These are phyloP conservation scores for Xylariomycetidae sp. DNA, from an alignment of 2,329 filamentous ascomycete genomes.

Conservation along the genomic window DNA sequence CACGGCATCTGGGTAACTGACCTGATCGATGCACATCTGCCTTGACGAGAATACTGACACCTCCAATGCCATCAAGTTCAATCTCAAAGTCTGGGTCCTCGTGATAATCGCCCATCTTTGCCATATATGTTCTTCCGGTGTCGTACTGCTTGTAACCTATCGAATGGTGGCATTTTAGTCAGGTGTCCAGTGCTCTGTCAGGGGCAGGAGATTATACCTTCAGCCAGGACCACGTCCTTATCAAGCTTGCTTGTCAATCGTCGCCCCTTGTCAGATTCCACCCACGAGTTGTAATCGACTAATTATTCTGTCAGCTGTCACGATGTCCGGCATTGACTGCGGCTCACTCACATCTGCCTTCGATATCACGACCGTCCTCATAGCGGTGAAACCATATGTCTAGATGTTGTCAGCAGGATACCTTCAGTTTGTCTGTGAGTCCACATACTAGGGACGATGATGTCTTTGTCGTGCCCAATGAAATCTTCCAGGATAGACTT, in stretches of 20 bases:
- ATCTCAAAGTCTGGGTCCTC: conserved; percentile 90
- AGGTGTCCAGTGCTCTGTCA: too few relatives aligned
- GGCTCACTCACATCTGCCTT: conserved; percentile 86
- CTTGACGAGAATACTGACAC: conserved; percentile 96
- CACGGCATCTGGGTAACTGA: conserved; percentile 34
- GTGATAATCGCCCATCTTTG: conserved; percentile 85
- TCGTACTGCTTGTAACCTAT: conserved; percentile 88
- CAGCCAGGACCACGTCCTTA: conserved; percentile 79
- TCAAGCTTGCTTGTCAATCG: conserved; percentile 68
- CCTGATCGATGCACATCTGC: conserved; percentile 94
- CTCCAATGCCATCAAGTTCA: conserved; percentile 89
- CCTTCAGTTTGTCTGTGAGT: neutral
- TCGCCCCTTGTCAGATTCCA: conserved; percentile 82
- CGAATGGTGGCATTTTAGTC: conserved; percentile 5
- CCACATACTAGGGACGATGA: conserved; percentile 86
- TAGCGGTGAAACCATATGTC: conserved; percentile 98
- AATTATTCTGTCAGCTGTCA: too few relatives aligned
- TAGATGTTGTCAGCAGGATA: conserved; percentile 31
- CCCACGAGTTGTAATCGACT: conserved; percentile 99
- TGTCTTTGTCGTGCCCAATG: conserved; percentile 85
- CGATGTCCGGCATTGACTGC: too few relatives aligned
- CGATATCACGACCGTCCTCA: conserved; percentile 74
- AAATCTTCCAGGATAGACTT: conserved; percentile 89
- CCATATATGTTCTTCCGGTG: conserved; percentile 87
- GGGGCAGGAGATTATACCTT: conserved; percentile 53